A percentile compares a stretch with the other conserved stretches of the same genome.
Conservation (phyloP, 2,329 filamentous ascomycete genomes). For the Cladophialophora bantiana region DNA sequence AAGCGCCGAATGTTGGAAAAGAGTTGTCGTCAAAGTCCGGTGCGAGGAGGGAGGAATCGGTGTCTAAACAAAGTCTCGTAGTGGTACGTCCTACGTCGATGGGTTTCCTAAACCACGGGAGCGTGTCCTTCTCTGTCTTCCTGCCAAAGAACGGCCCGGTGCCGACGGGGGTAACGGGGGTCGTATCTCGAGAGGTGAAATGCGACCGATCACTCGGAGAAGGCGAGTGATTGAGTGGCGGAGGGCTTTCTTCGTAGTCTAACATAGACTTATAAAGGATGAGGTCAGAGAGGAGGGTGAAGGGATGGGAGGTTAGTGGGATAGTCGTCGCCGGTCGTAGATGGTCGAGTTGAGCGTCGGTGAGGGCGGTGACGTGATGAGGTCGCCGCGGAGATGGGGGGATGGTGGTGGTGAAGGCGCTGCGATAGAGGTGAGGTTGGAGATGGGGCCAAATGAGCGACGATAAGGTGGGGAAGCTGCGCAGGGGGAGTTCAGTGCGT, state of each 20-base stretch:
- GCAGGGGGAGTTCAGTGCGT: not conserved
- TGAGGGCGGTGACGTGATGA: slow-evolving; percentile 22
- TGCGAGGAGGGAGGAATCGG: slow-evolving; percentile 44
- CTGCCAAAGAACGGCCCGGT: slow-evolving; percentile 53
- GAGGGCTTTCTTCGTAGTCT: slow-evolving; percentile 60
- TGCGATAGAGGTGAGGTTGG: slow-evolving; percentile 10
- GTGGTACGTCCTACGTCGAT: slow-evolving; percentile 48
- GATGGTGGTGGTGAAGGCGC: not conserved
- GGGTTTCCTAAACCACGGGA: slow-evolving; percentile 55
- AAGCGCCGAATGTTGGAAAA: slow-evolving; percentile 51
- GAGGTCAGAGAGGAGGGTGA: not conserved
- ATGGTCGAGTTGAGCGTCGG: slow-evolving; percentile 7
- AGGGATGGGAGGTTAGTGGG: slow-evolving; percentile 31
- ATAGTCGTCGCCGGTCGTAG: slow-evolving; percentile 13
- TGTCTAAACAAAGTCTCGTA: slow-evolving; percentile 49
- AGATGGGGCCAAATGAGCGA: slow-evolving; percentile 23
- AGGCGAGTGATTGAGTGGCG: slow-evolving; percentile 61
- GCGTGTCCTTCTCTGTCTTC: slow-evolving; percentile 50
- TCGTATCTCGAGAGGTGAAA: slow-evolving; percentile 59
- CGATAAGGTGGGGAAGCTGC: slow-evolving; percentile 10
- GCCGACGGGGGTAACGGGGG: slow-evolving; percentile 57
- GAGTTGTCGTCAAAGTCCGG: slow-evolving; percentile 47
- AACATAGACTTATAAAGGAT: slow-evolving; percentile 51
- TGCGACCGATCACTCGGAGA: slow-evolving; percentile 55
- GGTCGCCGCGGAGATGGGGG: slow-evolving; percentile 9